Percentiles rank a stretch among this genome's conserved stretches.
These are phyloP conservation scores for Podochytrium sp. DNA, from an alignment of 192 early-diverging fungal species.

Conservation along the genomic window DNA sequence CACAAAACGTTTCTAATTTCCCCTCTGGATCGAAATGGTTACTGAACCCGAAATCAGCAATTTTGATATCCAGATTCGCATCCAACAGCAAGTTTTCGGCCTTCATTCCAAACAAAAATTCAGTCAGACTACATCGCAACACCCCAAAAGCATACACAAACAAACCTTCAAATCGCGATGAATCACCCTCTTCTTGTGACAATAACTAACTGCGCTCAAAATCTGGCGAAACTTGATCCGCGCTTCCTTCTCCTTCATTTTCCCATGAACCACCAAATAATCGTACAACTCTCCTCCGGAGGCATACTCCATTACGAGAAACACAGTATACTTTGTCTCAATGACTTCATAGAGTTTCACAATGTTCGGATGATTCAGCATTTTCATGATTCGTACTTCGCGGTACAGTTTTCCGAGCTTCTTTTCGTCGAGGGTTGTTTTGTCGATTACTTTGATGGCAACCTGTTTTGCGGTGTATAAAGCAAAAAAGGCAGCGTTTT, in stretches of 20 bases:
- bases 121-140: conserved; percentile 43
- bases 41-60: conserved; percentile 67
- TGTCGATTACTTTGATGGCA: conserved; percentile 68
- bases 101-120: conserved; percentile 49
- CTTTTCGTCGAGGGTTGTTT: conserved; percentile 63
- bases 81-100: conserved; percentile 62
- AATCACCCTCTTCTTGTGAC: conserved; percentile 67
- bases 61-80: conserved; percentile 60
- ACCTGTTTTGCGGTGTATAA: conserved; percentile 42
- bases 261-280: conserved; percentile 87
- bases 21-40: conserved; percentile 61
- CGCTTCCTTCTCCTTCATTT: conserved; percentile 72
- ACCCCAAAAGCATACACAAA: not conserved
- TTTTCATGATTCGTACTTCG: conserved; percentile 70
- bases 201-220: conserved; percentile 63
- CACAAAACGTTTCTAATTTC: conserved; percentile 71
- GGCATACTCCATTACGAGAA: conserved; percentile 94
- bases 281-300: conserved; percentile 95
- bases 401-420: conserved; percentile 66
- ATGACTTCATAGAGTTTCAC: conserved; percentile 87
- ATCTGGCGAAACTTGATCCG: conserved; percentile 63
- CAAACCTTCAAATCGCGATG: conserved; percentile 39
- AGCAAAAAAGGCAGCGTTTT: too few species aligned
- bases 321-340: conserved; percentile 86
- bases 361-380: conserved; percentile 84